Base-by-base conservation (phyloP, 2,329 filamentous ascomycete species). In the Laburnicola sp. region DNA sequence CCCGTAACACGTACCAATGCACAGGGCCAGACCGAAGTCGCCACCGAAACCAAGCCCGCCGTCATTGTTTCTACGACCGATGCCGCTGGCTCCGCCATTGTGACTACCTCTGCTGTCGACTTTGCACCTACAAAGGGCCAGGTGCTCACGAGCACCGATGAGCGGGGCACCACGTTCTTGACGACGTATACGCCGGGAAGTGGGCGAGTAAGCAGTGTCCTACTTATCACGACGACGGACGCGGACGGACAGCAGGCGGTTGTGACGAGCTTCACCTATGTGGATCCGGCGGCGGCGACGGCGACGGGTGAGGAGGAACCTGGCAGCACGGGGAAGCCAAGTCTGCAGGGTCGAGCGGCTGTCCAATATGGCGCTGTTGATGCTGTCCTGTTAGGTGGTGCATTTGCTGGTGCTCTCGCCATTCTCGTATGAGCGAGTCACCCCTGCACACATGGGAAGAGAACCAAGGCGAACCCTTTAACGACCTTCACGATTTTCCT, bases 131-230 rank as follows among this genome's bases (percentile, higher is more conserved):
- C 70, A 0, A 42, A 57, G 1, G 76, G 76, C 41, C 68, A 76
- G 39, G 72, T 77, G 21, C 62, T 77, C 37, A 79, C 77, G 7
- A 65, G 66, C 11, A 79, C 76, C 8, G 66, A 80, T 53, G 62
- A 57, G 2, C 22, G 53, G 6, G 77, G 77, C 23, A 55, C 61
- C 32, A 74, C 75, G 2, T 71, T 79, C 48, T 56, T 77, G 44
- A 76, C 77, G 2, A 80, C 78, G 1, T 78, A 75, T 58, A 78
- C 76, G 1, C 77, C 77, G 3, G 66, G 60, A 40, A 76, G 71
- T 39, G 75, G 71, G 21, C 61, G 55, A 6, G 72, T 79, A 21
- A 74, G 65, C 56, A 66, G 67, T 40, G 54, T 79, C 26, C 66
- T 74, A 27, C 57, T 78, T 3, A 50, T 68, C 32, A 72, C 69